Base-by-base conservation (phyloP, 768 basidiomycete species). In the Candolleomyces efflorescens region DNA sequence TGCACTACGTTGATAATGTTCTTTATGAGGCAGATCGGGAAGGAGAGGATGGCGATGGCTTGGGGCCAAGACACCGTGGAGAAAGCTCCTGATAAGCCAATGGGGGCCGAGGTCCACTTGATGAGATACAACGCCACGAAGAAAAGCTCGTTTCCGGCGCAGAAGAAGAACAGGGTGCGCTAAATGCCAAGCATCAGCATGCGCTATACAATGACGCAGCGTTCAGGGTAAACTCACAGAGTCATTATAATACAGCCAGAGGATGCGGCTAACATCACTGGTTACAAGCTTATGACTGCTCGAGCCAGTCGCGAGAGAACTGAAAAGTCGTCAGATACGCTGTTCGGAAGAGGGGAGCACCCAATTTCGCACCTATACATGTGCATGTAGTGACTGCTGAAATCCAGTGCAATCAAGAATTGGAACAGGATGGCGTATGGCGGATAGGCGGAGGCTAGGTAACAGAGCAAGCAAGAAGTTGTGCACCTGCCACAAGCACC, bases 381-480 rank as follows among this genome's bases (percentile, higher is more conserved):
- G 72, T 98, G 97, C 85, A 98, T 98, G 74, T 98, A 98, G 73
- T 98, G 97, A 64, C 93, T 96, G 65, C 90, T 89, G 70, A 99
- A 99, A 71, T 99, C 97, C 57, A 99, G 84, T 0, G 95, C 85
- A 73, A 99, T 99, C 60, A 99, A 84, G 75, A 92, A 89, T 73
- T 97, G 94, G 78, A 99, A 98, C 51, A 86, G 65, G 36, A 96
- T 75, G 3, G 95, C 90, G 61, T 78, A 92, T n/a, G 73, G 65
- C 3, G 94, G 94, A 75, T 98, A 98, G 53, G 84, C 92, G 10
- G 89, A 89, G 17, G 94, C 85, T 36, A 99, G 84, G 77, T 94
- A 98, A 71, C 93, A 96, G 24, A 99, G 79, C 53, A 99, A 79
- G 69, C 95, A 94, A 2, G 94, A 89, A 1, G 97, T 98, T 36